Evolutionary conservation across 2,329 filamentous ascomycete species (phyloP), one percentile per base, ranked within the genome.

Genomic region (Xylaria sp.): DNA sequence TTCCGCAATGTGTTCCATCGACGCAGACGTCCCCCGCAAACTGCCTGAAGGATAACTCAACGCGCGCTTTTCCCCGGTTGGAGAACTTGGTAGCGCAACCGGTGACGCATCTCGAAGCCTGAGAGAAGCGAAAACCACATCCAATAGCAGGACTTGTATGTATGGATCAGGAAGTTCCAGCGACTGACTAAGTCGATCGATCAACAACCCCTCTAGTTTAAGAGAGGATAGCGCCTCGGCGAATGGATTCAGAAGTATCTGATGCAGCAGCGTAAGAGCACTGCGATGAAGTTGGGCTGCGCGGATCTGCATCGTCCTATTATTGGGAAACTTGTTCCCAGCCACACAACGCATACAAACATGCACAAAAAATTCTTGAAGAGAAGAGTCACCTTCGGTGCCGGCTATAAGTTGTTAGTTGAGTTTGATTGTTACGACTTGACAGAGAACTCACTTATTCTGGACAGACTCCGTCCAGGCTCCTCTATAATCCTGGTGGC

Each of bases 71-170:
- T 89, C 87, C 7, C 80, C 81, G 1, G 76, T 80, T 1, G 86
- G 83, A 0, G 85, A 85, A 3, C 76, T 72, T 3, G 85, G 83
- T 10, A 77, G 73, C 37, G 86, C 84, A 2, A 77, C 73, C 0
- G 79, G 76, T 1, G 80, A 74, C 3, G 80, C 72, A 58, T 88
- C 85, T 51, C 87, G 84, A 51, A 96, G 85, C 76, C 90, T 93
- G 10, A 98, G 84, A 3, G 91, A 86, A 56, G 90, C 89, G 74
- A 92, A 89, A 2, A 94, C 87, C n/a, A 93, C 90, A 75, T 94
- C 92, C 28, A 98, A 86, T 10, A 97, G 82, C 0, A 94, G 85
- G 15, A 92, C 90, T 76, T 97, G 94, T 0, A 95, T 87, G 62
- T 90, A 90, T 37, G 90, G 87, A 73, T 93, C 92, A 1, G 88